phyloP scores from a whole-genome alignment of 179 eudicot species.

The Nepenthes alata region DNA sequence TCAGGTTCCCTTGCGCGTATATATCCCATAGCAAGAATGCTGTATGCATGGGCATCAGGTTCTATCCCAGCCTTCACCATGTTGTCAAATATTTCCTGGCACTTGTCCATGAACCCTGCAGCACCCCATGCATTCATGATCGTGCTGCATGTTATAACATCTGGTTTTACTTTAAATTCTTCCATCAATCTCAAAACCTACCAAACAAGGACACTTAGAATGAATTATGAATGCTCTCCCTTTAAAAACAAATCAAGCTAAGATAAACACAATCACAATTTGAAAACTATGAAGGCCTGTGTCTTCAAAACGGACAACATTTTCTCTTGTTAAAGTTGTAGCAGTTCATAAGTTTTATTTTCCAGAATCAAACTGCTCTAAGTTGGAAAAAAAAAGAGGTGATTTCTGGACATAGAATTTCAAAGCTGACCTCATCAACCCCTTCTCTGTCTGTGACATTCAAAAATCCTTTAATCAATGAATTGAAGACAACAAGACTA shows the following conservation, averaged over 20 bases:
- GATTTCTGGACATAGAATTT: not conserved
- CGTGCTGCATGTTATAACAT: slow-evolving; percentile 68
- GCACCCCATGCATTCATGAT: slow-evolving; percentile 77
- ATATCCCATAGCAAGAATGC: slow-evolving; percentile 80
- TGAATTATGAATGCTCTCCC: too few species aligned
- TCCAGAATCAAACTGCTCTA: not conserved
- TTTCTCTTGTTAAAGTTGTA: not conserved
- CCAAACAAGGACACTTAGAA: not conserved
- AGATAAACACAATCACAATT: not conserved
- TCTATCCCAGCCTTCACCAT: slow-evolving; percentile 58
- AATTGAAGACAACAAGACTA: slow-evolving; percentile 48
- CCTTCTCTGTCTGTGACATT: slow-evolving; percentile 37
- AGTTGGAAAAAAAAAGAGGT: not conserved
- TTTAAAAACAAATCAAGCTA: not conserved
- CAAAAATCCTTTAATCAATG: slow-evolving; percentile 55
- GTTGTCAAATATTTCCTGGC: slow-evolving; percentile 58
- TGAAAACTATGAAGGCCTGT: not conserved
- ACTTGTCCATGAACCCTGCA: slow-evolving; percentile 55
- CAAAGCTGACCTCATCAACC: slow-evolving; percentile 44
- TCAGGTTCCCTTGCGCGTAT: slow-evolving; percentile 43
- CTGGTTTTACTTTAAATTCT: slow-evolving; percentile 63
- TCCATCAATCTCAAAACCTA: slow-evolving; percentile 61
- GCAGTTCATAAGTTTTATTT: not conserved
- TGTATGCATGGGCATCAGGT: slow-evolving; percentile 51
- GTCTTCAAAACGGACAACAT: not conserved